Base-by-base conservation (phyloP, 768 basidiomycete species). In the Serpula lacrymans region DNA sequence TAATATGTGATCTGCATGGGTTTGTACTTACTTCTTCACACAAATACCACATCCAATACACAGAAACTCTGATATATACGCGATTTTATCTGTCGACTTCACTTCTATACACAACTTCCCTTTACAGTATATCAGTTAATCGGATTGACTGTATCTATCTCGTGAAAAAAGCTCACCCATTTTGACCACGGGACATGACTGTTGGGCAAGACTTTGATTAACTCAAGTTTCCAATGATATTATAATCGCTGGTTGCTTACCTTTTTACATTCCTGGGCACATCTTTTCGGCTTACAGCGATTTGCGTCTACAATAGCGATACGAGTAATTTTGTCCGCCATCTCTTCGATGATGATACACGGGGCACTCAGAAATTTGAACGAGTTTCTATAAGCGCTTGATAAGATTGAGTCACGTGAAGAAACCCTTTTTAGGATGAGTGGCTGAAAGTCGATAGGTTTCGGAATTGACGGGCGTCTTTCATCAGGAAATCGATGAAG, bases 31-130 rank as follows among this genome's bases (percentile, higher is more conserved):
- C 95, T 97, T 99, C 71, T 98, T 97, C 24, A 97, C 94, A 62
- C 96, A 99, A 57, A 99, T 98, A 88, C 96, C 96, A 65, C 96
- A 99, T 54, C 96, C 96, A 46, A 99, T 99, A 62, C 96, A 99
- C 41, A 99, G 74, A 62, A 95, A 93, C 63, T 99, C 96, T 20
- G 96, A 98, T 68, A 99, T 88, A 77, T 94, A 97, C 2, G 96
- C 87, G 65, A 98, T 96, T 74, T 97, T 97, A 69, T 96, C 94
- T 6, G 82, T 78, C 11, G 95, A 62, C 63, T 92, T 94, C 50
- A 99, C 96, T 68, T 98, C 96, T 52, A 98, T 98, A 72, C 96
- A 99, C 17, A 99, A 74, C 67, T 96, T 97, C 13, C 96, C 91
- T 93, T 51, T 4, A 16, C 31, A 20, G 14, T 5, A n/a, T 3